A percentile compares a stretch with the other conserved stretches of the same genome.
Conservation (phyloP, 257 asterid genomes). For the Solanum habrochaites region DNA sequence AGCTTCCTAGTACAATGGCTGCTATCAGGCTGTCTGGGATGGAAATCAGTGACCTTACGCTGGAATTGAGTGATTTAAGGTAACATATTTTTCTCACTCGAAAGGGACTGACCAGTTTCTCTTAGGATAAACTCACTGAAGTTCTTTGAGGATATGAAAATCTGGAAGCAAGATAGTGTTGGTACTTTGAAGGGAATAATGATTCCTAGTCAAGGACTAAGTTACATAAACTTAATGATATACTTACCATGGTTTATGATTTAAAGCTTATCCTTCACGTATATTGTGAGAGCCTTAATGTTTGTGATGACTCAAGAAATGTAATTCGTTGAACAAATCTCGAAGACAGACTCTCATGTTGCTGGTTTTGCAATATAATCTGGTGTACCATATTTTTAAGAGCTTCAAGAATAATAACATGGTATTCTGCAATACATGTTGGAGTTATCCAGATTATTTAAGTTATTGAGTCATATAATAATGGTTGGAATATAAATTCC, state of each 20-base stretch:
- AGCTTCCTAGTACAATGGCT: slow-evolving; percentile 90
- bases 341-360: neutral
- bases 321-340: neutral
- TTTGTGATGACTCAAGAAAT: neutral
- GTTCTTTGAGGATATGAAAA: neutral
- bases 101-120: neutral
- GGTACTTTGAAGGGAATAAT: neutral
- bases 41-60: slow-evolving; percentile 88
- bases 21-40: slow-evolving; percentile 78
- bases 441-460: neutral
- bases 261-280: neutral
- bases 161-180: neutral
- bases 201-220: neutral
- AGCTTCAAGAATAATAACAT: neutral
- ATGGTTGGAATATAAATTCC: neutral
- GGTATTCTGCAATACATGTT: neutral
- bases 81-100: slow-evolving; percentile 3
- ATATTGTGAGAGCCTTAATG: neutral
- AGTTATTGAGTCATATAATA: neutral
- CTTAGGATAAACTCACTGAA: neutral
- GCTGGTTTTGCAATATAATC: neutral
- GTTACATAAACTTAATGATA: neutral
- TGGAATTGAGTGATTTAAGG: slow-evolving; percentile 84
- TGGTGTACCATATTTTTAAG: neutral
- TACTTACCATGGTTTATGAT: neutral